phyloP scores from a whole-genome alignment of 768 basidiomycete species.

The Thelephora ganbajun region DNA sequence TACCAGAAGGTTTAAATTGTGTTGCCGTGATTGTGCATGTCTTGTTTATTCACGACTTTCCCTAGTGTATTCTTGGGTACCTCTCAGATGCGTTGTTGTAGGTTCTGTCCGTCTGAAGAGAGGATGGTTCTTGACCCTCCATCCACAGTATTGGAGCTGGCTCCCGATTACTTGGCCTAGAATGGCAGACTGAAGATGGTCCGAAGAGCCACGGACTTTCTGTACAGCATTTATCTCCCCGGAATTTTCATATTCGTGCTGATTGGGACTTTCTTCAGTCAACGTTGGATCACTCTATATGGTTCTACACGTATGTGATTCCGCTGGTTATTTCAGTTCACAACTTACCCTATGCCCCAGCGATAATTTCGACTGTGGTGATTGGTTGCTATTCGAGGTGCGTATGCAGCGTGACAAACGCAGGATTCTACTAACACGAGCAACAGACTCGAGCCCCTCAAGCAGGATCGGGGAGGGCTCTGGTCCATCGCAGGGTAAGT shows the following conservation, averaged over 20 bases:
- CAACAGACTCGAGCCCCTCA: conserved; percentile 49
- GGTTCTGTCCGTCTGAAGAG: conserved; percentile 19
- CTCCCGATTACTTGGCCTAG: conserved; percentile 36
- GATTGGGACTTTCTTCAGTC: no score
- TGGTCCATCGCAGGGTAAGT: conserved; percentile 58
- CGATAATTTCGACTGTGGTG: conserved; percentile 61
- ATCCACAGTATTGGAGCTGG: conserved; percentile 40
- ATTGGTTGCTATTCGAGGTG: conserved; percentile 73
- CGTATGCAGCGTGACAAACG: conserved; percentile 11
- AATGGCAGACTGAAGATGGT: conserved; percentile 32
- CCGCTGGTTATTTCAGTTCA: not conserved
- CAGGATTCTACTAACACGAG: conserved; percentile 2
- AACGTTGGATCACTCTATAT: conserved; percentile 67
- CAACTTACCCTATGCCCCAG: conserved; percentile 25
- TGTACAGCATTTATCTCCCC: no score
- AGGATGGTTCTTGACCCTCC: no score
- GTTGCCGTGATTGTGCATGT: not conserved
- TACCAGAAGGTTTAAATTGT: conserved; percentile 62
- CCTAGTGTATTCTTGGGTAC: conserved; percentile 65
- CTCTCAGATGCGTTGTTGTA: conserved; percentile 72
- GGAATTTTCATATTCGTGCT: no score
- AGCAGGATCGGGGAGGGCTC: conserved; percentile 51
- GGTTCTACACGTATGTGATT: conserved; percentile 53
- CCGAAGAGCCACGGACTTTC: no score
- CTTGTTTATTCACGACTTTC: not conserved